A percentile compares a stretch with the other conserved stretches of the same genome.
phyloP scores from a whole-genome alignment of 1,284 basidiomycete species.

The Xerocomus nothofagi region DNA sequence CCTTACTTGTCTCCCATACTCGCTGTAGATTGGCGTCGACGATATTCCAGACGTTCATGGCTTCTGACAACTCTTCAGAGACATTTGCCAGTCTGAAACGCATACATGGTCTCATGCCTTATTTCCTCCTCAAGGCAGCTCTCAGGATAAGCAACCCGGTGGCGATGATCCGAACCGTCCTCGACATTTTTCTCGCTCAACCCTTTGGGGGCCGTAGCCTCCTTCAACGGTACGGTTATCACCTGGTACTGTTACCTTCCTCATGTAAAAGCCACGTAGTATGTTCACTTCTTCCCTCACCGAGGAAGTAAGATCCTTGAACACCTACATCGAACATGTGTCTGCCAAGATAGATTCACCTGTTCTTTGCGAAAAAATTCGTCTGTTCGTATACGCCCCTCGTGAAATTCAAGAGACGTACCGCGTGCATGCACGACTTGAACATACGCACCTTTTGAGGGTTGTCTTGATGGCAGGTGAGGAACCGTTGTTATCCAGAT shows the following conservation, averaged over 20 bases:
- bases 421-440: conserved; percentile 74
- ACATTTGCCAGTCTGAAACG: conserved; percentile 87
- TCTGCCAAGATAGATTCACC: conserved; percentile 89
- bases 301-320: conserved; percentile 84
- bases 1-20: conserved; percentile 12
- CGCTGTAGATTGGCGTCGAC: conserved; percentile 80
- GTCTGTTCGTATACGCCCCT: conserved; percentile 83
- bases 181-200: conserved; percentile 97
- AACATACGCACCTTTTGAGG: conserved; percentile 65
- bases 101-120: conserved; percentile 96
- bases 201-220: conserved; percentile 94
- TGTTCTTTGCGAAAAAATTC: conserved; percentile 85
- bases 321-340: conserved; percentile 85
- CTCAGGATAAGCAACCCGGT: conserved; percentile 95
- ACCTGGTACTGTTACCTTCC: not conserved
- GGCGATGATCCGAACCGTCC: conserved; percentile 87
- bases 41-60: conserved; percentile 93
- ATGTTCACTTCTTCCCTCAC: conserved; percentile 94
- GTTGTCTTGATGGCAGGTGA: conserved; percentile 83
- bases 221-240: conserved; percentile 69
- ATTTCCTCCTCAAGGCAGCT: conserved; percentile 92
- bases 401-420: conserved; percentile 84
- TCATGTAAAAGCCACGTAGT: conserved; percentile 41
- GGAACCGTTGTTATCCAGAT: conserved; percentile 69
- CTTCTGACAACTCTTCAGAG: conserved; percentile 90